Conservation (phyloP, 345 rosid species). For the Populus nigra region DNA sequence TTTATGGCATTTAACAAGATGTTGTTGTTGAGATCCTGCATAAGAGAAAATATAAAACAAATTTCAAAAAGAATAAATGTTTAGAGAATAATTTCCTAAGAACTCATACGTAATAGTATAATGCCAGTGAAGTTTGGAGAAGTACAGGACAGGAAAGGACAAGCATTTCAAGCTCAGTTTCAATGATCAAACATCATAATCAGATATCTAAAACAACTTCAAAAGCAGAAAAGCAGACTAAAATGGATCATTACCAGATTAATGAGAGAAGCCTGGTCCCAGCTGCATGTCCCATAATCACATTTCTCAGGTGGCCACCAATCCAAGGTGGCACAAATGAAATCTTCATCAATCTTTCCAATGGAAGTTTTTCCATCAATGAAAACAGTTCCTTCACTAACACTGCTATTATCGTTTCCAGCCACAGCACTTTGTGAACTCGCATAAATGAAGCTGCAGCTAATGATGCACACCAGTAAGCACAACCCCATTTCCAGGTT, state of each 20-base stretch:
- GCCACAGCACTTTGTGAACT: constrained; percentile 28
- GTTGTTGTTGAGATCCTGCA: constrained; percentile 56
- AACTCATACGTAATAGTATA: not conserved
- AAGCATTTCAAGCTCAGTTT: not conserved
- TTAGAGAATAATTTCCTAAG: not conserved
- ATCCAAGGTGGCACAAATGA: constrained; percentile 88
- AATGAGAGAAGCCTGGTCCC: constrained; percentile 85
- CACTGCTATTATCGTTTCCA: constrained; percentile 9
- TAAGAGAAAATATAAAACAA: constrained; percentile 8
- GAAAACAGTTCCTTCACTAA: constrained; percentile 44
- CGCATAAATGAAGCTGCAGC: constrained; percentile 10
- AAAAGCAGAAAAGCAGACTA: not conserved
- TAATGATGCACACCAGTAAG: constrained; percentile 28
- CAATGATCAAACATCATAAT: not conserved
- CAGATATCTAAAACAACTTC: not conserved
- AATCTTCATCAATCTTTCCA: constrained; percentile 75
- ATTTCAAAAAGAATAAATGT: not conserved
- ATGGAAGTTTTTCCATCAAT: constrained; percentile 56
- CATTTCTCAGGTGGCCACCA: constrained; percentile 99
- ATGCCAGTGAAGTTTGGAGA: not conserved
- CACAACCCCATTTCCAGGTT: constrained; percentile 31
- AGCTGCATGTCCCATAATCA: constrained; percentile 85
- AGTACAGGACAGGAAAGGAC: not conserved
- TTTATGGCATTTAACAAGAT: constrained; percentile 53
- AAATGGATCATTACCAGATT: constrained; percentile 58